Evolutionary conservation across 2,329 filamentous ascomycete genomes (phyloP).

Genomic region (Trichoderma sp.): DNA sequence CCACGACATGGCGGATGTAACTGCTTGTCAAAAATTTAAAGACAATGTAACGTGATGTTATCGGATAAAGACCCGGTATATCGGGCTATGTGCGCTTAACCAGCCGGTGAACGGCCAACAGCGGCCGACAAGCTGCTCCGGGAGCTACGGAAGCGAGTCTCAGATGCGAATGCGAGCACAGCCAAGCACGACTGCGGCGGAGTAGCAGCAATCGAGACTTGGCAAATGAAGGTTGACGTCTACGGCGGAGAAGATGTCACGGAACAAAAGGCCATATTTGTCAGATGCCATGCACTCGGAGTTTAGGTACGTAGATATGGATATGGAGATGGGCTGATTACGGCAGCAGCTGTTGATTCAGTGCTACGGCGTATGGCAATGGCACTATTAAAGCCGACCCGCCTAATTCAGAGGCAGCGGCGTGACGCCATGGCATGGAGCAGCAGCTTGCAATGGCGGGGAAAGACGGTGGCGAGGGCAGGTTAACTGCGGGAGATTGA

Average conservation of each 20-base stretch:
- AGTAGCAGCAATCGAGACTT: not conserved
- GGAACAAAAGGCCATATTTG: not conserved
- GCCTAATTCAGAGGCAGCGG: not conserved
- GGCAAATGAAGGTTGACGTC: not conserved
- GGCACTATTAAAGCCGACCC: not conserved
- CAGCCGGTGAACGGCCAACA: not conserved
- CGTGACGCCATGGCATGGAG: not conserved
- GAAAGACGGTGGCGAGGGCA: not conserved
- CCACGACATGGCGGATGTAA: not conserved
- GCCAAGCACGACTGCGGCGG: not conserved
- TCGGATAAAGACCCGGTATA: not conserved
- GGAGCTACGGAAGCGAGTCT: not conserved
- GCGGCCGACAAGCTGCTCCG: not conserved
- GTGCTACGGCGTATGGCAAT: not conserved
- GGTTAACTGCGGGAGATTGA: not conserved
- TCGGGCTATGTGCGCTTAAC: not conserved
- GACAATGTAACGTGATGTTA: not conserved
- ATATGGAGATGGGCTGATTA: not conserved
- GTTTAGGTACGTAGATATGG: not conserved
- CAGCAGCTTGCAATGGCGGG: not conserved
- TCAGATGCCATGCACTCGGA: not conserved
- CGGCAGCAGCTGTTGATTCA: not conserved
- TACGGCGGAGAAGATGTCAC: not conserved
- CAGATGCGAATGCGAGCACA: not conserved
- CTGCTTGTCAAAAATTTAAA: not conserved